These are phyloP conservation scores for Alternaria hordeiaustralica DNA, from an alignment of 2,329 filamentous ascomycete genomes.

Conservation along the genomic window DNA sequence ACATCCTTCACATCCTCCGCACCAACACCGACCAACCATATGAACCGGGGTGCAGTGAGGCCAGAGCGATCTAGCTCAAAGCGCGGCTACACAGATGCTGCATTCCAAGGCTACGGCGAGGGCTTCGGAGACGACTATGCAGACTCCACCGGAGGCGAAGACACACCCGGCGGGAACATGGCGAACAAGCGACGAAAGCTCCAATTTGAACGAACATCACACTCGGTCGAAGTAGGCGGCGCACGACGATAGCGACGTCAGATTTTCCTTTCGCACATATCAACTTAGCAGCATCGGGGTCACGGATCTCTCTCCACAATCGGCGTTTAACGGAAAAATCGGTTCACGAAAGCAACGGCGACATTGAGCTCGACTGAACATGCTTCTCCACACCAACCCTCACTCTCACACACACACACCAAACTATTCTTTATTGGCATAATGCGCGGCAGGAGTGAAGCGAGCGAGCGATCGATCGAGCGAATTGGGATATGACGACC, in stretches of 20 bases:
- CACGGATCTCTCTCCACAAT: constrained; percentile 7
- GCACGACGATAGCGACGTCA: constrained; percentile 38
- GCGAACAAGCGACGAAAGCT: constrained; percentile 44
- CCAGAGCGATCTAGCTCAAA: constrained; percentile 74
- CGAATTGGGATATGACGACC: constrained; percentile 10
- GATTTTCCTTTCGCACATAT: constrained; percentile 14
- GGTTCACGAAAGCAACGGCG: constrained; percentile 13
- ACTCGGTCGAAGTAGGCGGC: constrained; percentile 45
- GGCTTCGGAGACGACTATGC: constrained; percentile 72
- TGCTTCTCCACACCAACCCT: not conserved
- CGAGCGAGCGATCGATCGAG: constrained; percentile 6
- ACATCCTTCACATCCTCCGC: constrained; percentile 28
- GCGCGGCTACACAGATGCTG: constrained; percentile 75
- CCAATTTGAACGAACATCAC: constrained; percentile 44
- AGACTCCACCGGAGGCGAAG: constrained; percentile 75
- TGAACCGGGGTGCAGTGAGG: constrained; percentile 57
- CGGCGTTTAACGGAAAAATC: constrained; percentile 14
- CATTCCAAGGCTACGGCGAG: constrained; percentile 77
- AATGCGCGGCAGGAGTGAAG: constrained; percentile 12
- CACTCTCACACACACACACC: not conserved
- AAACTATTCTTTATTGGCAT: constrained; percentile 14
- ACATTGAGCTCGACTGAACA: not conserved
- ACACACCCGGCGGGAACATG: constrained; percentile 55
- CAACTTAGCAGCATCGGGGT: constrained; percentile 17
- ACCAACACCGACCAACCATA: constrained; percentile 44